Base-by-base conservation (phyloP, 148 eudicot species). In the Beta vulgaris region DNA sequence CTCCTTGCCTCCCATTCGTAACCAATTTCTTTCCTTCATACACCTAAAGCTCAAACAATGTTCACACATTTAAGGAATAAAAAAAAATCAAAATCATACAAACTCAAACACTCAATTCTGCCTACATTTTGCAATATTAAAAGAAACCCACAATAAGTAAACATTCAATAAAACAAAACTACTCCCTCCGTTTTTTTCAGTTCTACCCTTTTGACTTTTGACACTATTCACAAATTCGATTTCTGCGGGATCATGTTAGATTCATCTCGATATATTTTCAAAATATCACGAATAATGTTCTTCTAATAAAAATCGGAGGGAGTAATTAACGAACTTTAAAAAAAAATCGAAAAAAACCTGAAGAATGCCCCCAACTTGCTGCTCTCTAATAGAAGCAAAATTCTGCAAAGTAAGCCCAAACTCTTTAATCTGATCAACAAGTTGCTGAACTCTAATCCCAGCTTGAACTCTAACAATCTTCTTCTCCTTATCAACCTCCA, bases 321-420 rank as follows among this genome's bases (percentile, higher is more conserved):
- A 39, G 12, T 57, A 69, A 28, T 8, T 23, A 66, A 68, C 32
- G 28, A 74, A 37, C 21, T 19, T 3, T 1, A 21, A 18, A 35
- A 66, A 21, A 13, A 0, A 28, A 72, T 18, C 10, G 36, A 76
- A 37, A 48, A 6, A 28, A 76, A 90, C 96, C 96, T 94, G 98
- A 84, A 94, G 74, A 83, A 94, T 90, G 72, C 98, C 98, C 39
- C 98, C 98, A 83, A 94, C 82, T 66, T 94, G 98, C 82, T 91
- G 98, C 77, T 91, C 98, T 62, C 97, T 77, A 65, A 94, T 94
- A 0, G 97, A 91, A 28, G 96, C 98, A 63, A 91, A 94, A 82
- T 94, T 94, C 91, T 94, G 97, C 86, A 94, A 73, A 66, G 97
- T 94, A 64, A 91, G 78, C 28, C 98, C 98, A 84, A 72, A 73